Evolutionary conservation across 208 protist genomes (phyloP).

Genomic region (Phytomonas francai): DNA sequence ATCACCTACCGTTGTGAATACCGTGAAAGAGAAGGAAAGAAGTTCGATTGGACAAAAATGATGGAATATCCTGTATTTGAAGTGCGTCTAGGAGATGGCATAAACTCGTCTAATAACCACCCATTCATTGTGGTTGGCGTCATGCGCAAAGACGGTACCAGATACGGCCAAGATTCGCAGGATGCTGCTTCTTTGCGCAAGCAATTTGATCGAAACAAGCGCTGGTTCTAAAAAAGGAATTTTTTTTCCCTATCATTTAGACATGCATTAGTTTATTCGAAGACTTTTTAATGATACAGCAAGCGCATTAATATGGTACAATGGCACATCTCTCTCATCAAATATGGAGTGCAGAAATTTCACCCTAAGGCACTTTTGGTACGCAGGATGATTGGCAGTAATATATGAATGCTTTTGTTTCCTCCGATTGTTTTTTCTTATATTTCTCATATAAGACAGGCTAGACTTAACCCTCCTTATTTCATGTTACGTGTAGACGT

Average conservation of each 20-base stretch:
- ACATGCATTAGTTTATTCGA: neutral
- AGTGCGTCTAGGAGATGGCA: slow-evolving; percentile 75
- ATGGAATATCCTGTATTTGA: slow-evolving; percentile 87
- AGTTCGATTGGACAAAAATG: slow-evolving; percentile 60
- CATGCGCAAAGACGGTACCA: slow-evolving; percentile 80
- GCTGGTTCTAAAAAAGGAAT: slow-evolving; percentile 58
- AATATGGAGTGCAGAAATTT: neutral
- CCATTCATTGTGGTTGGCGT: slow-evolving; percentile 86
- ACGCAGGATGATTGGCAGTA: neutral
- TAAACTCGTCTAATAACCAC: slow-evolving; percentile 57
- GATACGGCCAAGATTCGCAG: slow-evolving; percentile 85
- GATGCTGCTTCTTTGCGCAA: slow-evolving; percentile 83
- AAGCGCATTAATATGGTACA: neutral
- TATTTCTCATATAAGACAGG: neutral
- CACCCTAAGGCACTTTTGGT: slow-evolving; percentile 2
- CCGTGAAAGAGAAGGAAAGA: slow-evolving; percentile 47
- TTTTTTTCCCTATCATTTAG: neutral
- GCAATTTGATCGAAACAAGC: slow-evolving; percentile 78
- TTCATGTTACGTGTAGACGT: slow-evolving; percentile 5
- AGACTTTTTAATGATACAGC: neutral
- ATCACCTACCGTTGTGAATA: slow-evolving; percentile 83
- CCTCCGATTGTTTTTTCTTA: neutral
- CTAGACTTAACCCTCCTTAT: neutral
- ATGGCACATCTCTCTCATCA: neutral
- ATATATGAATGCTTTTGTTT: slow-evolving; percentile 6